Conservation (phyloP, 768 basidiomycete genomes). For the Imleria badia region DNA sequence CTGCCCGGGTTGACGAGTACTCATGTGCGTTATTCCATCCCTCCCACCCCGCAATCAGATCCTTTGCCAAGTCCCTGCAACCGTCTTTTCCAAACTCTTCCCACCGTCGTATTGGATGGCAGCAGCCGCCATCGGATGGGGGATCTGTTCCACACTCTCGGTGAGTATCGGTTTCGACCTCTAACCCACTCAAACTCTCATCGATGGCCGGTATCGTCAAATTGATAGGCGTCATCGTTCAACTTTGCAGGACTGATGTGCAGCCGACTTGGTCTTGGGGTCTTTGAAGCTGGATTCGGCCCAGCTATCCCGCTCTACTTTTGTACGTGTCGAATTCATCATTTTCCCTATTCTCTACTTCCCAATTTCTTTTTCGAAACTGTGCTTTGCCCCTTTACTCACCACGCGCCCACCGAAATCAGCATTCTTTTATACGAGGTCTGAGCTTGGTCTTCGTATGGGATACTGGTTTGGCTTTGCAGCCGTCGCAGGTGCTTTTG, state of each 20-base stretch:
- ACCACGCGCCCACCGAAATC: not conserved
- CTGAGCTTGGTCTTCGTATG: constrained; percentile 73
- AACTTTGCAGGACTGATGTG: constrained; percentile 59
- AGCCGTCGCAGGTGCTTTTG: constrained; percentile 81
- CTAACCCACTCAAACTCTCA: not conserved
- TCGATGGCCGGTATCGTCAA: not conserved
- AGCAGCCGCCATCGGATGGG: constrained; percentile 68
- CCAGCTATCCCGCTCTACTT: constrained; percentile 79
- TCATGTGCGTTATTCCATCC: not conserved
- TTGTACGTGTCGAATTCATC: constrained; percentile 44
- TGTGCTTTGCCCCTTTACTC: not conserved
- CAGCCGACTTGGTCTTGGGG: constrained; percentile 61
- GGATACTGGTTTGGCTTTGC: constrained; percentile 86
- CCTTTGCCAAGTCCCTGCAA: constrained; percentile 66
- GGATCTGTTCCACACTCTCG: constrained; percentile 70
- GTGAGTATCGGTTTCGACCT: constrained; percentile 32
- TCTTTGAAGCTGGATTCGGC: constrained; percentile 78
- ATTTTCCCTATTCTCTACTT: too few relatives aligned
- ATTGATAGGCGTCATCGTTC: constrained; percentile 57
- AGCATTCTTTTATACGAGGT: constrained; percentile 79
- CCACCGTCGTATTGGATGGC: constrained; percentile 71
- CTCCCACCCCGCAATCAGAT: constrained; percentile 42
- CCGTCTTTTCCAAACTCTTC: constrained; percentile 62
- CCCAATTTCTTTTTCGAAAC: not conserved
- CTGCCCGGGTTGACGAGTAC: not conserved